Evolutionary conservation across 1,139 yeast genomes (phyloP), one percentile per base, ranked within the genome.

Genomic region (Suhomyces atakaporum): DNA sequence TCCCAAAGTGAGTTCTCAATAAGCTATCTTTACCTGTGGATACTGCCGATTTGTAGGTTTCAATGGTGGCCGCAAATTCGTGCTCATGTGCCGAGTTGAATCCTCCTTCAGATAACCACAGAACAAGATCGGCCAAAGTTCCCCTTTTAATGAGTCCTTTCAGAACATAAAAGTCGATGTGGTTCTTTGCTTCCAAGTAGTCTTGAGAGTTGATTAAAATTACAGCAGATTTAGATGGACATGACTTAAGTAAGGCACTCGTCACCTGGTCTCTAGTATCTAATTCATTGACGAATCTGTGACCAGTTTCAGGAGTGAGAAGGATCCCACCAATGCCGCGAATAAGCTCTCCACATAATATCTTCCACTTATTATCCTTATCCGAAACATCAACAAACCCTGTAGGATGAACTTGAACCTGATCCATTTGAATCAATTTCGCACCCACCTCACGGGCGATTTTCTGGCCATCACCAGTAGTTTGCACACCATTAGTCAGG

Each of bases 281-380:
- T 25, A 66, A 44, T 40, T 66, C 73, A 42, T 66, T 56, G n/a
- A 59, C 55, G 46, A 66, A 66, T 30, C 73, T 44, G 22, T 47
- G 36, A 2, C 70, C 70, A 3, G 61, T 51, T 4, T 32, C 35
- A 0, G 69, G 64, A 8, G 62, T 55, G 3, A 66, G 38, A 23
- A 66, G 48, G n/a, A 66, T 50, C 2, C 69, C 72, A 1, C 73
- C 73, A 31, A 64, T 61, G 4, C 69, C 69, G 35, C 73, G 44
- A 8, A 66, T 40, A 7, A 66, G 42, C 39, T 65, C 72, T 1
- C 70, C 72, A 49, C 72, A 65, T 12, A 66, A 48, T 38, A 66
- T 55, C 44, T 66, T 66, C 54, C 60, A 60, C 30, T 51, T 50
- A 16, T 31, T 42, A 28, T 39, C 33, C 15, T 21, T 27, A 3